These are phyloP conservation scores for Elongisporangium prolatum DNA, from an alignment of 352 stramenopile genomes.

Conservation along the genomic window DNA sequence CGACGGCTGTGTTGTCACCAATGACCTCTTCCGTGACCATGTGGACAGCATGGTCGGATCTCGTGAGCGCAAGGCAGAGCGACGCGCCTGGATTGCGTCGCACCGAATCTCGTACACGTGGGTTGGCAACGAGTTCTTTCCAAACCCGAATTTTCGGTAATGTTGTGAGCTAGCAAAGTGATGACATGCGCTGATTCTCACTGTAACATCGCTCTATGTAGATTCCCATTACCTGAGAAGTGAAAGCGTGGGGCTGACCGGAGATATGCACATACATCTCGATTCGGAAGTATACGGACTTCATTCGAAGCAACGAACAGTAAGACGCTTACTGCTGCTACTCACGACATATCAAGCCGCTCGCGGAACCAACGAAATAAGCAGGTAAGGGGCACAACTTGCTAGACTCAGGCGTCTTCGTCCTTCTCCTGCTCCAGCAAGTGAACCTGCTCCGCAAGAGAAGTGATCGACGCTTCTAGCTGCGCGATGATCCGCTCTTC, in stretches of 20 bases:
- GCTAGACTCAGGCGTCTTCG: background rate
- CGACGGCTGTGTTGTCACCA: slow-evolving; percentile 80
- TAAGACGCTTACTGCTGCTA: background rate
- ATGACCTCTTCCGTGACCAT: slow-evolving; percentile 86
- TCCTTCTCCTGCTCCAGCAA: slow-evolving; percentile 29
- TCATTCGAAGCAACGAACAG: background rate
- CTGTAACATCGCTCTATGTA: background rate
- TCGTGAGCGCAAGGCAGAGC: slow-evolving; percentile 49
- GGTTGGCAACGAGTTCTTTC: slow-evolving; percentile 84
- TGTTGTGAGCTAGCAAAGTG: too few relatives aligned
- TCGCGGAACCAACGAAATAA: background rate
- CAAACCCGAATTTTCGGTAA: slow-evolving; percentile 81
- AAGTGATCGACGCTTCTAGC: slow-evolving; percentile 40
- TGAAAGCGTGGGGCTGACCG: background rate
- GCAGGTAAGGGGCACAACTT: background rate
- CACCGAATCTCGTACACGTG: slow-evolving; percentile 87
- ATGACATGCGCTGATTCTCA: too few relatives aligned
- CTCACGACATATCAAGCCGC: background rate
- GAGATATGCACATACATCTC: background rate
- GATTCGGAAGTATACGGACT: background rate
- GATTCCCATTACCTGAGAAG: background rate
- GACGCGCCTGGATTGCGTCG: slow-evolving; percentile 57
- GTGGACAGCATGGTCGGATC: slow-evolving; percentile 59
- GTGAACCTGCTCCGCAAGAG: slow-evolving; percentile 37
- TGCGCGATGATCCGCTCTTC: slow-evolving; percentile 43